Percentiles rank a stretch among this genome's conserved stretches.
phyloP scores from a whole-genome alignment of 805 yeast species.

The Saccharomycopsis fodiens region DNA sequence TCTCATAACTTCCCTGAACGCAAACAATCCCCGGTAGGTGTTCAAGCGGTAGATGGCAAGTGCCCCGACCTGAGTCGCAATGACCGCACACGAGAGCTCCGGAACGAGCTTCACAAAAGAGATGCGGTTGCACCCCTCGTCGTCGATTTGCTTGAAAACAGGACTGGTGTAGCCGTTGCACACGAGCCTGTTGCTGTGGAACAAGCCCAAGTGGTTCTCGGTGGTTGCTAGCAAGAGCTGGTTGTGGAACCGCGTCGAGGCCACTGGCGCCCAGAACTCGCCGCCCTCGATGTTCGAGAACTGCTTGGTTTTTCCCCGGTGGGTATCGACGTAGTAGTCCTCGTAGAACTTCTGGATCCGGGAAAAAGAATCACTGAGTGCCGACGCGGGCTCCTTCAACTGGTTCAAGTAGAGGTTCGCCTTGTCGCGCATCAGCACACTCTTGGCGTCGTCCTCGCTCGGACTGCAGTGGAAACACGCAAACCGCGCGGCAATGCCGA shows the following conservation, averaged over 20 bases:
- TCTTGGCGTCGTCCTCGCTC: neutral
- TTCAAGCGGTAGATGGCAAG: slow-evolving; percentile 30
- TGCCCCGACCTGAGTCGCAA: slow-evolving; percentile 29
- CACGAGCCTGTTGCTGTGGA: slow-evolving; percentile 36
- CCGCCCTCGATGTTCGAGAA: slow-evolving; percentile 25
- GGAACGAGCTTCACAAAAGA: slow-evolving; percentile 26
- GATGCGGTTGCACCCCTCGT: neutral
- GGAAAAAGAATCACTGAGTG: slow-evolving; percentile 15
- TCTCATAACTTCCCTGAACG: slow-evolving; percentile 36
- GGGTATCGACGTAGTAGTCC: slow-evolving; percentile 24
- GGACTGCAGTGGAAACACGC: slow-evolving; percentile 7
- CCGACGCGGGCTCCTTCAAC: neutral
- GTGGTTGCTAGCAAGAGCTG: slow-evolving; percentile 39
- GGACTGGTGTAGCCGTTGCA: slow-evolving; percentile 41
- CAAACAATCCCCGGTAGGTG: slow-evolving; percentile 27
- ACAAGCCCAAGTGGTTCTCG: slow-evolving; percentile 35
- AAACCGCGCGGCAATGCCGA: slow-evolving; percentile 33
- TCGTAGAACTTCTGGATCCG: slow-evolving; percentile 26
- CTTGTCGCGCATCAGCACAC: neutral
- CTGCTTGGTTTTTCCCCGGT: slow-evolving; percentile 22
- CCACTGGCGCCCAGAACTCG: slow-evolving; percentile 26
- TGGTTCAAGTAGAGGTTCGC: neutral
- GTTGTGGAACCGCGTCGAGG: slow-evolving; percentile 24
- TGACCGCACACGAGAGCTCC: slow-evolving; percentile 27
- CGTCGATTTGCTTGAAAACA: slow-evolving; percentile 26